phyloP scores from a whole-genome alignment of 352 stramenopile species.

The Phytopythium montanum region DNA sequence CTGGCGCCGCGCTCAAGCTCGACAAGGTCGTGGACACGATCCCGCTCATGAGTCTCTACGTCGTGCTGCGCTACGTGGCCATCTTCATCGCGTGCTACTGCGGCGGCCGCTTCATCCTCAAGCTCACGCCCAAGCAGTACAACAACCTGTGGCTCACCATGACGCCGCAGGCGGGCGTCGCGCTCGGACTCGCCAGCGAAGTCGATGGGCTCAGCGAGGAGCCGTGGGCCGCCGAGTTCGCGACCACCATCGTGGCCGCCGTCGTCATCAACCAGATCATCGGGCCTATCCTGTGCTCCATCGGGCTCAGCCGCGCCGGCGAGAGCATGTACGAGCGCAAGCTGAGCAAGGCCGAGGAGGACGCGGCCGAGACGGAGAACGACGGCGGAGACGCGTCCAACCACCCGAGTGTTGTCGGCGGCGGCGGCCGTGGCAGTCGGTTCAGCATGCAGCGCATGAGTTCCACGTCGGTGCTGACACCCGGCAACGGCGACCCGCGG shows the following conservation, averaged over 20 bases:
- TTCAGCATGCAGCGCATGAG: slow-evolving; percentile 10
- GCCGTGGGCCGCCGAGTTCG: slow-evolving; percentile 51
- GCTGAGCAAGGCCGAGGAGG: slow-evolving; percentile 11
- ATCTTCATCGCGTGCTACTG: slow-evolving; percentile 67
- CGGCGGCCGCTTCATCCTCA: slow-evolving; percentile 55
- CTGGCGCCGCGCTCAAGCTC: slow-evolving; percentile 58
- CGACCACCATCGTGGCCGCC: slow-evolving; percentile 59
- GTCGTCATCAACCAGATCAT: slow-evolving; percentile 77
- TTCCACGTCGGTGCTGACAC: slow-evolving; percentile 20
- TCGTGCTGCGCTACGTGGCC: slow-evolving; percentile 45
- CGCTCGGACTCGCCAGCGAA: slow-evolving; percentile 57
- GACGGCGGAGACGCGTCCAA: slow-evolving; percentile 6
- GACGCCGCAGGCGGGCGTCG: slow-evolving; percentile 67
- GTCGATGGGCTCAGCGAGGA: slow-evolving; percentile 45
- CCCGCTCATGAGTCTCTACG: slow-evolving; percentile 64
- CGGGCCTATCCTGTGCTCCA: slow-evolving; percentile 53
- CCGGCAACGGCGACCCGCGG: slow-evolving; percentile 37
- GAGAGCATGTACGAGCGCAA: slow-evolving; percentile 38
- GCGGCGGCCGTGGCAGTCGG: background rate
- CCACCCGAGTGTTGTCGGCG: slow-evolving; percentile 1
- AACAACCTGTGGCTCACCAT: slow-evolving; percentile 77
- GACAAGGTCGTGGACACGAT: slow-evolving; percentile 56
- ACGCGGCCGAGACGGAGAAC: slow-evolving; percentile 3
- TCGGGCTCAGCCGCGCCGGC: slow-evolving; percentile 46
- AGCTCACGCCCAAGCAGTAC: slow-evolving; percentile 54